phyloP scores from a whole-genome alignment of 306 rosid species.

The Cicer arietinum region DNA sequence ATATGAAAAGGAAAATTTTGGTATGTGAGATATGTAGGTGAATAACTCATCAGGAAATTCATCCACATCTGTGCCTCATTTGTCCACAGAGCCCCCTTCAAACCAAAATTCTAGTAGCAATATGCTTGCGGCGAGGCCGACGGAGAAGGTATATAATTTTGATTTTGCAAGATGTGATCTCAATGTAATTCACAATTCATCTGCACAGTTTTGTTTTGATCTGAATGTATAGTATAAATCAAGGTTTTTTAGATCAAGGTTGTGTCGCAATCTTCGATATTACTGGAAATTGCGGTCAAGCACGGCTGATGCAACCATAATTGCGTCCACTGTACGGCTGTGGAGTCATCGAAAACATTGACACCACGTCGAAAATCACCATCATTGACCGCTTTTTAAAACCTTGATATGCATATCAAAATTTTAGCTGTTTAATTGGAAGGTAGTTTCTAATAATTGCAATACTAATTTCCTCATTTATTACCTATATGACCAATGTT shows the following conservation, averaged over 20 bases:
- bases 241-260: not conserved
- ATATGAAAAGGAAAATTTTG: constrained; percentile 22
- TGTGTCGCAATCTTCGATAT: not conserved
- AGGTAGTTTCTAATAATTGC: not conserved
- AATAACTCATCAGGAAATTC: constrained; percentile 58
- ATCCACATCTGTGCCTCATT: constrained; percentile 54
- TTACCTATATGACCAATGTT: not conserved
- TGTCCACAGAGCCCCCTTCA: constrained; percentile 95
- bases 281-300: not conserved
- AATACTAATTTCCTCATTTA: not conserved
- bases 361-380: not conserved
- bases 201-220: not conserved
- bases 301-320: not conserved
- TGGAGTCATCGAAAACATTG: not conserved
- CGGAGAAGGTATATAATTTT: constrained; percentile 62
- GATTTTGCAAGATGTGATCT: not conserved
- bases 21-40: constrained; percentile 58
- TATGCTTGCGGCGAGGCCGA: constrained; percentile 43
- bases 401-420: not conserved
- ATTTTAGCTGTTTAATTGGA: not conserved
- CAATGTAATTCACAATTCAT: not conserved
- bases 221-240: not conserved
- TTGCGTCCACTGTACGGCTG: not conserved
- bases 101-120: constrained; percentile 76
- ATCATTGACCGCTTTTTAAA: not conserved